Evolutionary conservation across 2,329 filamentous ascomycete genomes (phyloP), one percentile per base, ranked within the genome.

Genomic region (Stagonosporopsis tanaceti): DNA sequence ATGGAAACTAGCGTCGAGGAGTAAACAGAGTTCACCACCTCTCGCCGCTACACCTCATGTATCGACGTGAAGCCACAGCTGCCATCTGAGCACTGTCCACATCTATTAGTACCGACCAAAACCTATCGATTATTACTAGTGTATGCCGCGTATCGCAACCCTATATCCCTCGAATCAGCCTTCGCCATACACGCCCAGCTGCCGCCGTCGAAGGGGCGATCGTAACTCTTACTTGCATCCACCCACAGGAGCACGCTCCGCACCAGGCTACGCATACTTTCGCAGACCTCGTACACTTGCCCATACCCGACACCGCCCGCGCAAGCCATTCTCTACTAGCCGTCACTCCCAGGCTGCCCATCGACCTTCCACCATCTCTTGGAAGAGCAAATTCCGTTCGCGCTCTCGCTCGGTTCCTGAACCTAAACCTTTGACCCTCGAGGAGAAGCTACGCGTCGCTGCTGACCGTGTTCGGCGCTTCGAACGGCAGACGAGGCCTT

Each of bases 101-200:
- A 7, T 14, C 34, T 17, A 48, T 45, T 40, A 3, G 20, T 45
- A 44, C 12, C 32, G 17, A 47, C 22, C 5, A 15, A 30, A n/a
- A 45, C 44, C 48, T 57, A 45, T 25, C 20, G 39, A 4, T 4
- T 20, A 40, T 20, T 12, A 37, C 17, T 17, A 24, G 38, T 57
- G 44, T 24, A 57, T 53, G 48, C 54, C 54, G 38, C 44, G 39
- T 15, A 48, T 53, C 27, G 48, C 44, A 42, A 45, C 54, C 34
- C 32, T 57, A 35, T 34, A 53, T 9, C 39, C 54, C 32, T 34
- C 38, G 4, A 15, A 27, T 22, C 32, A 53, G 12, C 38, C 44
- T 44, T 48, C 48, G 44, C 44, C 48, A 28, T 28, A 22, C 25
- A n/a, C 25, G n/a, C 15, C 47, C 27, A 37, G 38, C 22, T 28